These are phyloP conservation scores for Claviceps humidiphila DNA, from an alignment of 2,329 filamentous ascomycete species.

Conservation along the genomic window DNA sequence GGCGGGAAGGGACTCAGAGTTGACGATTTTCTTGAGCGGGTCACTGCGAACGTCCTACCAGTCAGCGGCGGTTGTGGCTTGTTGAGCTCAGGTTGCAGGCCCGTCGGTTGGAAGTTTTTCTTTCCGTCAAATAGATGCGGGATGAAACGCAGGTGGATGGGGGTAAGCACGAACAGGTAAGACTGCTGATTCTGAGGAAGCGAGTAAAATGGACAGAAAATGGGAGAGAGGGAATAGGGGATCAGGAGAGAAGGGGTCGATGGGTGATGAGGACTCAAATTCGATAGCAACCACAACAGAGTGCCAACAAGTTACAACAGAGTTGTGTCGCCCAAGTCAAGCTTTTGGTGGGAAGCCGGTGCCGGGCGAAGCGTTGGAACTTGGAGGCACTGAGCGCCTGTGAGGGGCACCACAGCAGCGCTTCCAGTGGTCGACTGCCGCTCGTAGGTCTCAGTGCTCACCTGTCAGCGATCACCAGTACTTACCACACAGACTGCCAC, in stretches of 20 bases:
- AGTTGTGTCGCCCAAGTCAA: too few relatives aligned
- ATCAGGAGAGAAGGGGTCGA: background rate
- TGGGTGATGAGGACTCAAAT: background rate
- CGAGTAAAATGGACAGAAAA: too few relatives aligned
- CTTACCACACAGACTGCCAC: too few relatives aligned
- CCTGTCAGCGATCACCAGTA: too few relatives aligned
- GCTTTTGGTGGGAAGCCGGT: conserved; percentile 3
- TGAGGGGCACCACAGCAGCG: background rate
- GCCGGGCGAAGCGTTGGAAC: background rate
- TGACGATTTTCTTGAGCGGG: conserved; percentile 7
- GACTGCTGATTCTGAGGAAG: background rate
- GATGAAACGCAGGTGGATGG: background rate
- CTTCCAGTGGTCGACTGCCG: background rate
- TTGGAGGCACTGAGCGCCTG: background rate
- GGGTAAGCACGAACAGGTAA: background rate
- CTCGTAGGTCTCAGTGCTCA: too few relatives aligned
- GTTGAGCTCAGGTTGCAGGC: conserved; percentile 2
- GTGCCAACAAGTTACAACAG: background rate
- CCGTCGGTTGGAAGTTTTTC: background rate
- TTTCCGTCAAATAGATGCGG: background rate
- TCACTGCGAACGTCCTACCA: background rate
- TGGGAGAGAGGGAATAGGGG: background rate
- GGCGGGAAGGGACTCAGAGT: background rate
- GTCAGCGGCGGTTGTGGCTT: conserved; percentile 4
- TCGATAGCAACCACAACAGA: background rate